These are phyloP conservation scores for Amanita exitialis DNA, from an alignment of 768 basidiomycete species.

Conservation along the genomic window DNA sequence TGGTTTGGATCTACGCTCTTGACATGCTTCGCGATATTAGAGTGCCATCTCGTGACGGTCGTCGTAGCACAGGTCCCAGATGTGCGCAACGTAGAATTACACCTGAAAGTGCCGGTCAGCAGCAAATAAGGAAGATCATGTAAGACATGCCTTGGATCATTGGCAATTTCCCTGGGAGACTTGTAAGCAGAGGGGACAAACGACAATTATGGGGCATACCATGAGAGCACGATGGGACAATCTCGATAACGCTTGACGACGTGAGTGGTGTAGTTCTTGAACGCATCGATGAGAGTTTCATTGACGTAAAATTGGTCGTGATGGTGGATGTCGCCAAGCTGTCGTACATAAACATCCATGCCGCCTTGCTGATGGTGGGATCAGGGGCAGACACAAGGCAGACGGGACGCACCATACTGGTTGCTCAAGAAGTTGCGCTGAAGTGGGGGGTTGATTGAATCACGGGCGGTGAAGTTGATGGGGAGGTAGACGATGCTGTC, in stretches of 20 bases:
- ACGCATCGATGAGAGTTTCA: constrained; percentile 34
- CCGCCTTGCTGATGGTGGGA: constrained; percentile 32
- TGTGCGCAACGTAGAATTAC: constrained; percentile 42
- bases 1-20: constrained; percentile 48
- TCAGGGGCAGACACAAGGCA: constrained; percentile 1
- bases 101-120: constrained; percentile 24
- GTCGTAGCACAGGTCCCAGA: constrained; percentile 33
- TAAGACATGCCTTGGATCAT: constrained; percentile 47
- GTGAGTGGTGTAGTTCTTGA: constrained; percentile 46
- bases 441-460: constrained; percentile 18
- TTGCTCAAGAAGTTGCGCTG: constrained; percentile 51
- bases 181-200: background rate
- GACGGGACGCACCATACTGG: constrained; percentile 38
- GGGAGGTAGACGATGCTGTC: constrained; percentile 13
- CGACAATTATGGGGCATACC: constrained; percentile 20
- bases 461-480: constrained; percentile 16
- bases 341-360: constrained; percentile 57
- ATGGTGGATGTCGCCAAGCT: constrained; percentile 25
- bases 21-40: constrained; percentile 33
- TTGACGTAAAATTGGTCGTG: constrained; percentile 58
- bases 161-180: constrained; percentile 47
- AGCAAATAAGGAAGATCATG: background rate
- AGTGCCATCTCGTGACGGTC: constrained; percentile 50
- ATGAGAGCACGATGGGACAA: constrained; percentile 40
- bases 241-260: constrained; percentile 48